Percentiles rank a stretch among this genome's conserved stretches.
Conservation (phyloP, 306 rosid genomes). For the Lathyrus oleraceus region DNA sequence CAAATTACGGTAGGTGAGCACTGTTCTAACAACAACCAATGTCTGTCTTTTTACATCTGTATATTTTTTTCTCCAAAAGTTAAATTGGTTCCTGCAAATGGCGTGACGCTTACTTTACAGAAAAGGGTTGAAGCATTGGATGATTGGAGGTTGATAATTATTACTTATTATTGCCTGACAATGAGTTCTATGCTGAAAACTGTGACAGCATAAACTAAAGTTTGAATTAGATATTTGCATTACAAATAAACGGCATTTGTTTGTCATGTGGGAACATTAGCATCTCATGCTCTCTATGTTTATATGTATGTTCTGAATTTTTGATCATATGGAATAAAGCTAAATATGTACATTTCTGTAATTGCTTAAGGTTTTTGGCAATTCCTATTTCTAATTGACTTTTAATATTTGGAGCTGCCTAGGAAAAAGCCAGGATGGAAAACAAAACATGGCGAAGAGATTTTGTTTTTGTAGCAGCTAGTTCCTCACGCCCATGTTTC, state of each 20-base stretch:
- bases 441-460: neutral
- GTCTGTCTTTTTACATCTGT: neutral
- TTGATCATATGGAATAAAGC: neutral
- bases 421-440: conserved; percentile 30
- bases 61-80: neutral
- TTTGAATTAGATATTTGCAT: conserved; percentile 15
- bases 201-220: conserved; percentile 5
- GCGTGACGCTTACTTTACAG: conserved; percentile 4
- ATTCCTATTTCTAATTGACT: conserved; percentile 33
- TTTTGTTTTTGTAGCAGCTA: conserved; percentile 35
- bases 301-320: conserved; percentile 4
- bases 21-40: neutral
- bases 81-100: neutral
- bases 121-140: neutral
- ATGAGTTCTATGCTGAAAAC: conserved; percentile 19
- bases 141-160: conserved; percentile 3
- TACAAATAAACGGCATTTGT: neutral
- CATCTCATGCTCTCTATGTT: neutral
- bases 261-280: neutral
- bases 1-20: conserved; percentile 11
- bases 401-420: conserved; percentile 34
- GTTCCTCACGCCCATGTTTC: conserved; percentile 26
- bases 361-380: neutral
- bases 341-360: neutral
- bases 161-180: conserved; percentile 7